These are phyloP conservation scores for Fraxinus ornus DNA, from an alignment of 305 asterid species.

Conservation along the genomic window DNA sequence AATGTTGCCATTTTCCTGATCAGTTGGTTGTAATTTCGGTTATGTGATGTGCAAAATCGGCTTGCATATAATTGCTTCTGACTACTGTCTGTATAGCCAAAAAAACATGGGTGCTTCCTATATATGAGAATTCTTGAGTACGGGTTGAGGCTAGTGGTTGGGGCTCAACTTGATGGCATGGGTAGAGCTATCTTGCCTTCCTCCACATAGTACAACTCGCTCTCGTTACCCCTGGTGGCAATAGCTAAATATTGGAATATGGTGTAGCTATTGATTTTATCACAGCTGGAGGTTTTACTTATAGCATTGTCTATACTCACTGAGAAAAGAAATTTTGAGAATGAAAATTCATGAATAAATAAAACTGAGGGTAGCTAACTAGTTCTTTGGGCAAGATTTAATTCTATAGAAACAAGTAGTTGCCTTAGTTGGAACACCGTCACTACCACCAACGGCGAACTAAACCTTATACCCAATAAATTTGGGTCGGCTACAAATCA, in stretches of 20 bases:
- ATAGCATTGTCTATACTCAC: too few species aligned
- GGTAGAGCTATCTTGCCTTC: background rate
- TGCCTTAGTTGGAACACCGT: background rate
- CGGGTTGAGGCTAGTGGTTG: background rate
- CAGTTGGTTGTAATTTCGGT: background rate
- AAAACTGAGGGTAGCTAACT: background rate
- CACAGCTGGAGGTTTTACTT: too few species aligned
- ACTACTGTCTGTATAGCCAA: background rate
- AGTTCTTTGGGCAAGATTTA: background rate
- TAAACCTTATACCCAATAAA: background rate
- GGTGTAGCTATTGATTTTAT: background rate
- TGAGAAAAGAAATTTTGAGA: background rate
- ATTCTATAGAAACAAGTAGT: background rate
- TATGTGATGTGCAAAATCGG: background rate
- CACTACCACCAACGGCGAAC: background rate
- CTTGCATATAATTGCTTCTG: background rate
- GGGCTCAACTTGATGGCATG: background rate
- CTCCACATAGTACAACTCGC: background rate
- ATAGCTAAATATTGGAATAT: background rate
- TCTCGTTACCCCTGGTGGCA: background rate
- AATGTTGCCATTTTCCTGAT: conserved; percentile 2
- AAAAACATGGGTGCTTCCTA: background rate
- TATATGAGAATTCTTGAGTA: too few species aligned
- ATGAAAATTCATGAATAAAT: background rate
- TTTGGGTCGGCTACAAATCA: background rate